Evolutionary conservation across 1,139 yeast species (phyloP).

Genomic region (Hansenula sp.): DNA sequence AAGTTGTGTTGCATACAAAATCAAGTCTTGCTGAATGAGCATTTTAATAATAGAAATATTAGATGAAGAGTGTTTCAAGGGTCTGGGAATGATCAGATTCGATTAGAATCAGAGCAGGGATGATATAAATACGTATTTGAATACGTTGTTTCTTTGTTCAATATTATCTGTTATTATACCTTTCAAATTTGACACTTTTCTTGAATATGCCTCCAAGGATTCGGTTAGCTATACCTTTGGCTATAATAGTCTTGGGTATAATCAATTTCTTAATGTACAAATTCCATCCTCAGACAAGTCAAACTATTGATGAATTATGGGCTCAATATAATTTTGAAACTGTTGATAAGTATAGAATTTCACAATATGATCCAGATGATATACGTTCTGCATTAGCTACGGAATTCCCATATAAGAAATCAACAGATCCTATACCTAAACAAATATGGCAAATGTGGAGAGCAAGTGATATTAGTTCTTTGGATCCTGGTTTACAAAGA

Average conservation of each 20-base stretch:
- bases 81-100: too few relatives aligned
- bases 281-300: background rate
- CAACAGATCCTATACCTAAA: constrained; percentile 1
- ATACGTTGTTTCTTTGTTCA: too few relatives aligned
- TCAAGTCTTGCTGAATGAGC: too few relatives aligned
- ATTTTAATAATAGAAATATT: too few relatives aligned
- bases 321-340: background rate
- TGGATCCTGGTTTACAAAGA: constrained; percentile 4
- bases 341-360: background rate
- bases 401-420: constrained; percentile 13
- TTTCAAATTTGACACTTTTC: too few relatives aligned
- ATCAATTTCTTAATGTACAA: background rate
- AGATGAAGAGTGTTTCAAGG: too few relatives aligned
- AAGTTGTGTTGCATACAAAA: too few relatives aligned
- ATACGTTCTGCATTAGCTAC: constrained; percentile 9
- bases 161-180: too few relatives aligned
- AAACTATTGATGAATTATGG: background rate
- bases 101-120: too few relatives aligned
- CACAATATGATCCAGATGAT: constrained; percentile 1
- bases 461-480: constrained; percentile 2
- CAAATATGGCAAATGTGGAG: constrained; percentile 5
- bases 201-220: too few relatives aligned
- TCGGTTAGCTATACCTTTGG: background rate
- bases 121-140: too few relatives aligned
- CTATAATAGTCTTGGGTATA: background rate